phyloP scores from a whole-genome alignment of 2,329 filamentous ascomycete genomes.

The Aspergillus sclerotialis region DNA sequence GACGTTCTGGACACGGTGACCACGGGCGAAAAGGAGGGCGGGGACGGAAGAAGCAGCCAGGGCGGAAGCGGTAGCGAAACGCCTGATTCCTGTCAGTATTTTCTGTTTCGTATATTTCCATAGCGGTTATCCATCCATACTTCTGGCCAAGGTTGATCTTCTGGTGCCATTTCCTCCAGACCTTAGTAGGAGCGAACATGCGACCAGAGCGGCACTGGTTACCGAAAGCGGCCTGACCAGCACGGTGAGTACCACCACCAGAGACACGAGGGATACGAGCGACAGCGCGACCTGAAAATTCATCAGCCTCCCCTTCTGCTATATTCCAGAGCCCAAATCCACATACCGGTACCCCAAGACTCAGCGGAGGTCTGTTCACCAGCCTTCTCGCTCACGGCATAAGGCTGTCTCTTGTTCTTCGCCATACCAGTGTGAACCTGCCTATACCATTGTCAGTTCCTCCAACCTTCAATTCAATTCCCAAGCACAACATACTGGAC shows the following conservation, averaged over 20 bases:
- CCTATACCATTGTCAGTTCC: constrained; percentile 39
- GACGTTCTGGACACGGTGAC: constrained; percentile 86
- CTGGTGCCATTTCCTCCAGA: constrained; percentile 99
- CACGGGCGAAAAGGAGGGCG: constrained; percentile 91
- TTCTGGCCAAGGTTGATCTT: constrained; percentile 99
- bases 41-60: constrained; percentile 93
- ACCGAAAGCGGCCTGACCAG: constrained; percentile 99
- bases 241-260: constrained; percentile 99
- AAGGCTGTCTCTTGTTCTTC: constrained; percentile 99
- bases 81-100: constrained; percentile 50
- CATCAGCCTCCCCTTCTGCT: constrained; percentile 4
- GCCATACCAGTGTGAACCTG: constrained; percentile 94
- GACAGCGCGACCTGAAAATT: constrained; percentile 76
- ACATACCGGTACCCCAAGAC: constrained; percentile 97
- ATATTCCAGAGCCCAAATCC: constrained; percentile 6
- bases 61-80: constrained; percentile 95
- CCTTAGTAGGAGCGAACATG: constrained; percentile 99
- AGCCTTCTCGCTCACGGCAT: constrained; percentile 99
- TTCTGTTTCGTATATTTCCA: neutral
- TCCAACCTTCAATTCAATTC: constrained; percentile 10
- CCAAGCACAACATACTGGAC: constrained; percentile 66
- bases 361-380: constrained; percentile 99
- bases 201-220: constrained; percentile 99
- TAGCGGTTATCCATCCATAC: constrained; percentile 43
- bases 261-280: constrained; percentile 99